Conservation (phyloP, 2,329 filamentous ascomycete genomes). For the Aspergillus niger region DNA sequence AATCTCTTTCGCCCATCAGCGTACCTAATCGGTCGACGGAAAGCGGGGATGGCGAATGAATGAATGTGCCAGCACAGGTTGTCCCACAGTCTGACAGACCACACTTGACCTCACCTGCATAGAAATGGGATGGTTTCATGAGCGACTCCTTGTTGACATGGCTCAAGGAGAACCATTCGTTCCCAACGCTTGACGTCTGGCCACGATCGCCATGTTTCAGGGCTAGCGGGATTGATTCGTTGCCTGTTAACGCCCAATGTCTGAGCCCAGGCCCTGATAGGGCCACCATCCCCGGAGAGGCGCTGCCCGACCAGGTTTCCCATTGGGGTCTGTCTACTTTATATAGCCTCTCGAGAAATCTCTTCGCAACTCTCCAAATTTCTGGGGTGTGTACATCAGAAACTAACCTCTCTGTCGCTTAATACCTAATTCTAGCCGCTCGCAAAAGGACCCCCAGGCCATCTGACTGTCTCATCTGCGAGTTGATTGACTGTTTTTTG, state of each 20-base stretch:
- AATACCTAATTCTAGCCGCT: slow-evolving; percentile 16
- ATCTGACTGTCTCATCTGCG: slow-evolving; percentile 1
- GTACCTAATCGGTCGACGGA: background rate
- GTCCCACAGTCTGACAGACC: background rate
- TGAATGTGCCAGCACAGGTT: background rate
- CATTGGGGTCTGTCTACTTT: slow-evolving; percentile 21
- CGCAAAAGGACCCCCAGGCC: slow-evolving; percentile 1
- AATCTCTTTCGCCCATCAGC: background rate
- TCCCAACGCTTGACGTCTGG: slow-evolving; percentile 18
- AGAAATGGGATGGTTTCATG: slow-evolving; percentile 14
- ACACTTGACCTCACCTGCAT: slow-evolving; percentile 7
- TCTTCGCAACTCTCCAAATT: slow-evolving; percentile 2
- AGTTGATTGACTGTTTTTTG: background rate
- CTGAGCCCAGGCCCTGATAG: slow-evolving; percentile 24
- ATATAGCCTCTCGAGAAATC: slow-evolving; percentile 15
- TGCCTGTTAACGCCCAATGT: slow-evolving; percentile 27
- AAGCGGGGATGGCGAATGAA: slow-evolving; percentile 4
- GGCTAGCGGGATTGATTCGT: slow-evolving; percentile 23
- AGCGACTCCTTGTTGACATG: slow-evolving; percentile 17
- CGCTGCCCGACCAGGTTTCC: slow-evolving; percentile 26
- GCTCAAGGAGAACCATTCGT: slow-evolving; percentile 16
- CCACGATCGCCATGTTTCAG: slow-evolving; percentile 20
- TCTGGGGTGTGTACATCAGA: slow-evolving; percentile 16
- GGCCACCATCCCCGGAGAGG: slow-evolving; percentile 19
- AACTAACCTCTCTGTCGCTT: slow-evolving; percentile 17